Percentiles rank a stretch among this genome's conserved stretches.
Evolutionary conservation across 495 filamentous ascomycete species (phyloP).

Genomic region (Aspergillus bertholletiae): DNA sequence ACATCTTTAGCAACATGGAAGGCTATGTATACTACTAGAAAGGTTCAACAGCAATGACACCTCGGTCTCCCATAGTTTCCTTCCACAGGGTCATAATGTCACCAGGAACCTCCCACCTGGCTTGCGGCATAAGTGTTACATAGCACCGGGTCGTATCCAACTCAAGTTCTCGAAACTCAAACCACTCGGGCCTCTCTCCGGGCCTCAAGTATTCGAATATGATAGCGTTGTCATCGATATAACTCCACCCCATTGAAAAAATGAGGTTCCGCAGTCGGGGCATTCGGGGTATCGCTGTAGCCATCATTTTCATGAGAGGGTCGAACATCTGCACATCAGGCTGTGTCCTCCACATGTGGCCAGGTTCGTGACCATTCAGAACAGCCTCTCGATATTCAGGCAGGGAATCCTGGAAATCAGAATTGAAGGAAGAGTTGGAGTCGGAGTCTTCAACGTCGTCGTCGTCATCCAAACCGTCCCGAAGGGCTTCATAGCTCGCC

Average conservation of each 20-base stretch:
- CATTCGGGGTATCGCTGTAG: not conserved
- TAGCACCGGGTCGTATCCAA: not conserved
- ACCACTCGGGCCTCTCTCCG: not conserved
- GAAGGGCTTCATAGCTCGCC: not conserved
- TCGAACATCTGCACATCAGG: slow-evolving; percentile 1
- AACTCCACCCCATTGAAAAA: not conserved
- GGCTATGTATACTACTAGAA: not conserved
- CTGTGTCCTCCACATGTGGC: not conserved
- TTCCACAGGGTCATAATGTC: not conserved
- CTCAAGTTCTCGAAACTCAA: too few species aligned
- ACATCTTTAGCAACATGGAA: too few species aligned
- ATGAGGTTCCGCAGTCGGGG: not conserved
- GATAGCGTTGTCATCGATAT: not conserved
- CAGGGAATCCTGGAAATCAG: not conserved
- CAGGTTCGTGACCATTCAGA: not conserved
- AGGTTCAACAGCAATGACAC: not conserved
- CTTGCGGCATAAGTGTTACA: not conserved
- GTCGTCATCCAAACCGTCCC: not conserved
- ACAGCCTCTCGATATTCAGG: not conserved
- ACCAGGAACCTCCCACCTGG: not conserved
- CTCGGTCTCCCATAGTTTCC: not conserved
- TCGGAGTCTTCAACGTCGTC: not conserved
- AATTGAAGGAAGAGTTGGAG: slow-evolving; percentile 1
- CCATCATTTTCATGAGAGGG: not conserved
- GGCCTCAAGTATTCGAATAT: not conserved